A percentile compares a stretch with the other conserved stretches of the same genome.
Evolutionary conservation across 257 asterid genomes (phyloP).

Genomic region (Solanum neorickii): DNA sequence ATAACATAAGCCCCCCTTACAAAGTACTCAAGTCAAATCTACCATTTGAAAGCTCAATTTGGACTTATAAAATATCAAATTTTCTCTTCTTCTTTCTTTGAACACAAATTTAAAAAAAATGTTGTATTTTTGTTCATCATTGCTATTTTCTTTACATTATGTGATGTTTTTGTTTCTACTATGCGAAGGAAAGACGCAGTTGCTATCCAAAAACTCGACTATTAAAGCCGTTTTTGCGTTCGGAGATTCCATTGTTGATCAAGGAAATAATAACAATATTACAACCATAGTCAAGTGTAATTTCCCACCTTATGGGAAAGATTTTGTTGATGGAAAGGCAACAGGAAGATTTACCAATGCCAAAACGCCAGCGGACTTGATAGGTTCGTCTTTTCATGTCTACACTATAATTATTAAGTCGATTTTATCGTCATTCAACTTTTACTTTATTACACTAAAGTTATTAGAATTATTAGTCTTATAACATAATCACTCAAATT

Average conservation of each 20-base stretch:
- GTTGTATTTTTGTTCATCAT: not conserved
- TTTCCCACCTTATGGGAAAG: slow-evolving; percentile 52
- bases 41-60: not conserved
- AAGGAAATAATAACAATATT: slow-evolving; percentile 46
- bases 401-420: not conserved
- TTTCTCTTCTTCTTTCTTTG: not conserved
- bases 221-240: slow-evolving; percentile 39
- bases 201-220: slow-evolving; percentile 3
- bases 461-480: not conserved
- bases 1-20: not conserved
- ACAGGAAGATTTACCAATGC: slow-evolving; percentile 58
- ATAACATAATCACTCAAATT: not conserved
- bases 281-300: slow-evolving; percentile 26
- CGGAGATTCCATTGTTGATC: slow-evolving; percentile 62
- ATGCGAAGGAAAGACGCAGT: not conserved
- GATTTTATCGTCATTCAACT: not conserved
- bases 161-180: not conserved
- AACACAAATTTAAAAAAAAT: not conserved
- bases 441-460: not conserved
- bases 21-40: not conserved
- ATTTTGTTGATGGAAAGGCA: slow-evolving; percentile 43
- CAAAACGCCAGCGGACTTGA: not conserved
- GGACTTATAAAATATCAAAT: not conserved
- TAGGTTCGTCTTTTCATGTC: not conserved
- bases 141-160: not conserved